Base-by-base conservation (phyloP, 306 rosid genomes). In the Notholithocarpus densiflorus region DNA sequence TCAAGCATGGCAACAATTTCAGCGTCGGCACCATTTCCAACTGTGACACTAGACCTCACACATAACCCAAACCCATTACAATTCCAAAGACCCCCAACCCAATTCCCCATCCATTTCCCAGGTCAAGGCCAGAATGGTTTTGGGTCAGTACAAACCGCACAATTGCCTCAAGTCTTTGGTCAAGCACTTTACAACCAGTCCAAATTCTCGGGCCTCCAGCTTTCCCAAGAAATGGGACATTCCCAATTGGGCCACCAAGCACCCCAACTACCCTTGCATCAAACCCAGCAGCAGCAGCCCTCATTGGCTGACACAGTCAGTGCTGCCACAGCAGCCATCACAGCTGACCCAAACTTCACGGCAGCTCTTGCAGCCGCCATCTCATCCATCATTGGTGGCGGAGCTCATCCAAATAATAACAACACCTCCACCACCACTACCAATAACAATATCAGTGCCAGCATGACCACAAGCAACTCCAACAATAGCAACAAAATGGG, bases 321-420 rank as follows among this genome's bases (percentile, higher is more conserved):
- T 56, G 98, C 98, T 0, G 98, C 98, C 48, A 88, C 98, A 0
- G 92, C 98, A 0, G 97, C 97, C 45, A 91, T 96, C 87, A 89
- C 99, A 0, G 79, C 94, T 5, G 97, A 96, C 54, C 99, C 99
- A 0, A 90, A 89, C 56, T 96, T 96, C 89, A 91, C 96, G 0
- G 99, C 98, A 0, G 99, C 87, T 0, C 92, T 96, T 6, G 99
- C 98, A 0, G 99, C 99, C 1, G 99, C 99, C 15, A 93, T 96
- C 84, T 87, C 96, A 61, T 91, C 98, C 77, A 93, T 96, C 85
- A 96, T 96, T 5, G 90, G 95, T 14, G 92, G 95, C 15, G 92
- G 96, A 32, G 84, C 80, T 48, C 87, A 84, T 12, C 48, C 84
- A 3, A 87, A 84, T 80, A 87, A 34, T 21, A 61, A 72, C 29